Evolutionary conservation across 768 basidiomycete species (phyloP).

Genomic region (Lactarius quietus): DNA sequence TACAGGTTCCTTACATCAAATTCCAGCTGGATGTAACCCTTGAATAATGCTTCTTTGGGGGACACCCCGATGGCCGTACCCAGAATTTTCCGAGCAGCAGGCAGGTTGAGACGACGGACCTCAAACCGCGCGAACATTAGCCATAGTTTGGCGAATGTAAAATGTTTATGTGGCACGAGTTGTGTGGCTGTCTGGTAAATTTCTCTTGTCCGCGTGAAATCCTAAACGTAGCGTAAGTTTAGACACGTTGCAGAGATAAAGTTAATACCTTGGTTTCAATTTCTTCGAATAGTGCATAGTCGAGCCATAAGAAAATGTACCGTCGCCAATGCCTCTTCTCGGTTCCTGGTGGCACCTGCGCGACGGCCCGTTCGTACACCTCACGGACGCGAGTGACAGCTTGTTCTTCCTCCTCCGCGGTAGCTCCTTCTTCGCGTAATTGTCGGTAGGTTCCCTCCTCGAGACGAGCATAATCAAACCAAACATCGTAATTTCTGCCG

Average conservation of each 20-base stretch:
- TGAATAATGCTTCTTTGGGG: constrained; percentile 93
- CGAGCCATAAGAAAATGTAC: constrained; percentile 90
- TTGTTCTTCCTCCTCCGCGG: constrained; percentile 63
- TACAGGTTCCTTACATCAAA: constrained; percentile 55
- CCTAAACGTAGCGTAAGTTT: constrained; percentile 42
- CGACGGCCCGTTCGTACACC: constrained; percentile 92
- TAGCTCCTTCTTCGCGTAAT: constrained; percentile 69
- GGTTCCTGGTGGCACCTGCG: constrained; percentile 89
- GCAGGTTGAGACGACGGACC: constrained; percentile 74
- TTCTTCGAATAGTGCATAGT: constrained; percentile 97
- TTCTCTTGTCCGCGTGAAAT: constrained; percentile 80
- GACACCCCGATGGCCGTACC: constrained; percentile 93
- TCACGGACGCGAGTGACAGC: constrained; percentile 74
- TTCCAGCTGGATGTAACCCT: constrained; percentile 92
- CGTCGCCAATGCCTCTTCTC: constrained; percentile 92
- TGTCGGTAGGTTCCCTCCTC: constrained; percentile 86
- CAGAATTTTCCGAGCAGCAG: constrained; percentile 82
- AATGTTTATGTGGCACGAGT: constrained; percentile 92
- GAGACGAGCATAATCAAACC: constrained; percentile 94
- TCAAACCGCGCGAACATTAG: constrained; percentile 90
- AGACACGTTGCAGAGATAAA: not conserved
- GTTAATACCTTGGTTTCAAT: constrained; percentile 77
- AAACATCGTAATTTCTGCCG: constrained; percentile 92
- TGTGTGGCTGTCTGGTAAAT: constrained; percentile 88
- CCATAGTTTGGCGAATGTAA: constrained; percentile 99